Evolutionary conservation across 768 basidiomycete species (phyloP), one percentile per base, ranked within the genome.

Genomic region (Trametes villosa): DNA sequence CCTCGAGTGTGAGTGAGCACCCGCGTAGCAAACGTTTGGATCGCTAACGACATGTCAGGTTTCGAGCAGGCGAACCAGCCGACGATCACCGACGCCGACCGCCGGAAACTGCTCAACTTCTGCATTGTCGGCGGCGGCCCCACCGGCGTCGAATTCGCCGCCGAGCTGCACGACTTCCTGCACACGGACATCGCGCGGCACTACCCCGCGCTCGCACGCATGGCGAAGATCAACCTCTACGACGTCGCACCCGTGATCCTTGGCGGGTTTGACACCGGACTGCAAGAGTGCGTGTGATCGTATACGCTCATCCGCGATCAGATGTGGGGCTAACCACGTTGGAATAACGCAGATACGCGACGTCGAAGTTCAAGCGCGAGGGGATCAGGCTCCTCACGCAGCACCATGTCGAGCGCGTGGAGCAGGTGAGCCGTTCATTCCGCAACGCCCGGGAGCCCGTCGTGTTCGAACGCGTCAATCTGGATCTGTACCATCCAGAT

Each of bases 21-120:
- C 42, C 29, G 15, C 52, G 1, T 15, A 17, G 52, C 42, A 22
- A 52, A 50, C 30, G 7, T 24, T 46, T 47, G n/a, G 2, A 18
- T 33, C 9, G 22, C 12, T 53, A 7, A 27, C 30, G 46, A 27
- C 29, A 18, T 30, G 15, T 9, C 50, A 54, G 88, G 88, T 70
- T 92, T 96, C 59, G 93, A 95, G 69, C 89, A 92, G 67, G 94
- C 94, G 2, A 88, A 86, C 65, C 88, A 92, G 65, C 94, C 93
- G 0, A 86, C 81, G 1, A 75, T 92, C 15, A 84, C 89, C 0
- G 92, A 93, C 58, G 75, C 83, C 38, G 86, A 96, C 65, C 84
- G 91, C 49, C 78, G 86, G 55, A 86, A 87, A 60, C 75, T 96
- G 13, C 82, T 96, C 24, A 87, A 92, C 63, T 96, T 96, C 69